These are phyloP conservation scores for Wickerhamiella pararugosa DNA, from an alignment of 1,139 yeast genomes.

Conservation along the genomic window DNA sequence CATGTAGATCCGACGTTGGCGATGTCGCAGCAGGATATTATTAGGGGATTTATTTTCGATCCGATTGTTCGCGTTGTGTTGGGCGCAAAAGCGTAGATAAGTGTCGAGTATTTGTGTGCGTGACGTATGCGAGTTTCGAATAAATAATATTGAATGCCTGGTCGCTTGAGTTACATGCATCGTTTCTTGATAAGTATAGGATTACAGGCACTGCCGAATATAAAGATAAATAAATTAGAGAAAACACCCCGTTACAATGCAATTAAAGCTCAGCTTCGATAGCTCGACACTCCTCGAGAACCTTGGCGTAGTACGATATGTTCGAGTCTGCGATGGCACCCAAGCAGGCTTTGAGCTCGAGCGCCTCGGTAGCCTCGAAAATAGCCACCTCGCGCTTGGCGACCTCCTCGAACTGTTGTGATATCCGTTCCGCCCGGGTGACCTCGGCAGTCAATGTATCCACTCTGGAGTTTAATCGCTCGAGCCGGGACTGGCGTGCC, in stretches of 20 bases:
- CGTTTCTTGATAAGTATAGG: no score
- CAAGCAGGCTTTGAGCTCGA: slow-evolving; percentile 60
- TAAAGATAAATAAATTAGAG: background rate
- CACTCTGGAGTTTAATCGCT: slow-evolving; percentile 42
- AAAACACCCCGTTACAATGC: background rate
- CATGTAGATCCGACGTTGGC: no score
- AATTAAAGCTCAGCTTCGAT: slow-evolving; percentile 9
- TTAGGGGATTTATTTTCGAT: no score
- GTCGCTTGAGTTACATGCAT: no score
- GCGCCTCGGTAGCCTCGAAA: slow-evolving; percentile 68
- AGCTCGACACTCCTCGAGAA: slow-evolving; percentile 59
- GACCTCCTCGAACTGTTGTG: slow-evolving; percentile 53
- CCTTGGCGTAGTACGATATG: slow-evolving; percentile 55
- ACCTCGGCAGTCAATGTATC: slow-evolving; percentile 41
- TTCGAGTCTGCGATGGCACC: slow-evolving; percentile 60
- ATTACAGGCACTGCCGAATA: no score
- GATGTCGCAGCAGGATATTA: no score
- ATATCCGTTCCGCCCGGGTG: slow-evolving; percentile 52
- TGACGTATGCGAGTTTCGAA: no score
- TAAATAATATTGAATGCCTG: no score
- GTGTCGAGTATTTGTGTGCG: no score
- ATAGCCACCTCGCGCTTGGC: slow-evolving; percentile 58
- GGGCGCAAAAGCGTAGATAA: no score
- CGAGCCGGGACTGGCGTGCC: slow-evolving; percentile 37
- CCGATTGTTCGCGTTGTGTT: no score